Evolutionary conservation across 140 eudicot genomes (phyloP).

Genomic region (Ambrosia hybrid): DNA sequence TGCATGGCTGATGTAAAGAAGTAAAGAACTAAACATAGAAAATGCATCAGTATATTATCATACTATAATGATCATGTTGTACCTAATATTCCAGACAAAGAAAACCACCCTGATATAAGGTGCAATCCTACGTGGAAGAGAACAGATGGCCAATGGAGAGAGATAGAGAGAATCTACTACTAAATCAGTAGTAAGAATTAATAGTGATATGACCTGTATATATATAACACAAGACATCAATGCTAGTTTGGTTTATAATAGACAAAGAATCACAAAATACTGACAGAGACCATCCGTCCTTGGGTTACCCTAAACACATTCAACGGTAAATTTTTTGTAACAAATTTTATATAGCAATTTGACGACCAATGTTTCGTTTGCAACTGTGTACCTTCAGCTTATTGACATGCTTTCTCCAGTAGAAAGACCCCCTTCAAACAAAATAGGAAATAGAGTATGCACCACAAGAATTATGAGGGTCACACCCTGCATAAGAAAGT

Average conservation of each 20-base stretch:
- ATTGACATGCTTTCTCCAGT: conserved; percentile 65
- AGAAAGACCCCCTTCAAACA: conserved; percentile 67
- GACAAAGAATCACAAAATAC: background rate
- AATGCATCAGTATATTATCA: too few relatives aligned
- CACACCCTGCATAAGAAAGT: conserved; percentile 56
- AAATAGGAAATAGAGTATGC: conserved; percentile 71
- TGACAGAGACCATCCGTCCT: background rate
- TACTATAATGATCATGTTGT: conserved; percentile 23
- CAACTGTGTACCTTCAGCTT: conserved; percentile 59
- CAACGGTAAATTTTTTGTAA: background rate
- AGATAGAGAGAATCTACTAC: conserved; percentile 55
- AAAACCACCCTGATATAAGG: conserved; percentile 77
- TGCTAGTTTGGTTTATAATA: conserved; percentile 19
- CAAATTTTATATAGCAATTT: conserved; percentile 1
- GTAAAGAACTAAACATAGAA: too few relatives aligned
- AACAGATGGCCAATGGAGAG: conserved; percentile 62
- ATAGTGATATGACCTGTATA: conserved; percentile 62
- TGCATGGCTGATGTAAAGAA: too few relatives aligned
- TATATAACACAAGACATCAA: conserved; percentile 2
- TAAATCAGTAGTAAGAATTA: conserved; percentile 67
- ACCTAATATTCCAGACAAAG: conserved; percentile 80
- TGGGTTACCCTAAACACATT: background rate
- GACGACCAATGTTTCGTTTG: background rate
- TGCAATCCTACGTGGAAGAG: conserved; percentile 87
- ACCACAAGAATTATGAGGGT: conserved; percentile 63